Percentiles rank a stretch among this genome's conserved stretches.
phyloP scores from a whole-genome alignment of 768 basidiomycete genomes.

The Leccinum truebloodii region DNA sequence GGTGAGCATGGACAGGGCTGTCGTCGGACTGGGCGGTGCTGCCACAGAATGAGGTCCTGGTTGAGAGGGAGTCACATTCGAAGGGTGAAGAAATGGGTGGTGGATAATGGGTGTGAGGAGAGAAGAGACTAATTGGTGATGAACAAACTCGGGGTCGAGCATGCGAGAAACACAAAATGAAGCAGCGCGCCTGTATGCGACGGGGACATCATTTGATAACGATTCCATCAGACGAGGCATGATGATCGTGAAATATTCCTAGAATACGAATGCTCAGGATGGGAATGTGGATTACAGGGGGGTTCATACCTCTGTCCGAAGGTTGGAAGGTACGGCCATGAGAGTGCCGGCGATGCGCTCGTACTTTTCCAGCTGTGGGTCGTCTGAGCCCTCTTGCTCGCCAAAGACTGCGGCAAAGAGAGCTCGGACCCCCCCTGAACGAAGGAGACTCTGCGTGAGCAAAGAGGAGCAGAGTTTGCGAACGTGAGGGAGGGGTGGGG shows the following conservation, averaged over 20 bases:
- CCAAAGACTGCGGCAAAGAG: slow-evolving; percentile 71
- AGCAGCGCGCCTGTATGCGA: slow-evolving; percentile 56
- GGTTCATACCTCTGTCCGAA: slow-evolving; percentile 52
- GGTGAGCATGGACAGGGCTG: slow-evolving; percentile 51
- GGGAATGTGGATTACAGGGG: slow-evolving; percentile 1
- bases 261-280: slow-evolving; percentile 1
- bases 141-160: slow-evolving; percentile 40
- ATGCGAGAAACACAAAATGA: slow-evolving; percentile 72
- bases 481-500: slow-evolving; percentile 48
- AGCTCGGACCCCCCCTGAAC: slow-evolving; percentile 68
- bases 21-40: slow-evolving; percentile 31
- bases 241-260: slow-evolving; percentile 65
- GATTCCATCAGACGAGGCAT: slow-evolving; percentile 56
- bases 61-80: neutral
- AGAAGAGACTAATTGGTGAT: slow-evolving; percentile 20
- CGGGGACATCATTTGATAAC: slow-evolving; percentile 38
- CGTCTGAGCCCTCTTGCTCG: slow-evolving; percentile 52
- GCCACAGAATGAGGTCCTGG: neutral
- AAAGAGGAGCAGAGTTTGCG: slow-evolving; percentile 60
- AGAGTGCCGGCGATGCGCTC: slow-evolving; percentile 71
- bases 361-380: slow-evolving; percentile 64
- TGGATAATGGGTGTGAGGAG: slow-evolving; percentile 55
- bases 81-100: slow-evolving; percentile 30
- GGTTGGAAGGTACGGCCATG: slow-evolving; percentile 57
- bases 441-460: slow-evolving; percentile 69